Evolutionary conservation across 345 rosid species (phyloP), one percentile per base, ranked within the genome.

Genomic region (Gynandropsis gynandra): DNA sequence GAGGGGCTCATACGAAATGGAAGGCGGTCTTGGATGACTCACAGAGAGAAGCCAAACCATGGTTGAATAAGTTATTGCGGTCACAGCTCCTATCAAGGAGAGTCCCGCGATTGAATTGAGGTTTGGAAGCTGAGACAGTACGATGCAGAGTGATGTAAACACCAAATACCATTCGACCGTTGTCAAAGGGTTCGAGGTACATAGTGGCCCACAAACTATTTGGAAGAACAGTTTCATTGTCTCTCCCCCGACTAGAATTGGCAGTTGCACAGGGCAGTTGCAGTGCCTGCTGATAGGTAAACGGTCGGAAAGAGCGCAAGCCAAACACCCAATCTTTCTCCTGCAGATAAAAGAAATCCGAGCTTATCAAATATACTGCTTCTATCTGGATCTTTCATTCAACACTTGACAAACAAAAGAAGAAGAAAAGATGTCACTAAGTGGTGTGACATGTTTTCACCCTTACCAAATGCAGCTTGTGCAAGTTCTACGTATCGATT

Each of bases 21-120:
- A 19, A 6, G 89, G 76, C 58, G 98, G 98, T 64, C 98, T 84
- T 55, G 67, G 64, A 66, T 87, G 87, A 75, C 87, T 87, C 65
- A 90, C 92, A 62, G 98, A 90, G 56, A 90, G 92, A 67, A 90
- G 78, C 98, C 98, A 84, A 43, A 84, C 98, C 98, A 84, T 77
- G 33, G 98, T 82, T 8, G 84, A 80, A 64, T 90, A 87, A 53
- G 87, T 82, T 67, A 87, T 84, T 12, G 98, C 95, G 4, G 98
- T 90, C 46, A 87, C 76, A 11, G 98, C 98, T 63, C 98, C 98
- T 14, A 90, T 73, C 0, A 90, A 83, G 21, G 98, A 90, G 9
- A 90, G 85, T 47, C 98, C 96, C 1, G 98, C 98, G 15, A 90
- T 90, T 1, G 95, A 90, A 59, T 90, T 90, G 66, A 87, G 98